Percentiles rank a stretch among this genome's conserved stretches.
Conservation (phyloP, 2,329 filamentous ascomycete genomes). For the Beauveria sp. region DNA sequence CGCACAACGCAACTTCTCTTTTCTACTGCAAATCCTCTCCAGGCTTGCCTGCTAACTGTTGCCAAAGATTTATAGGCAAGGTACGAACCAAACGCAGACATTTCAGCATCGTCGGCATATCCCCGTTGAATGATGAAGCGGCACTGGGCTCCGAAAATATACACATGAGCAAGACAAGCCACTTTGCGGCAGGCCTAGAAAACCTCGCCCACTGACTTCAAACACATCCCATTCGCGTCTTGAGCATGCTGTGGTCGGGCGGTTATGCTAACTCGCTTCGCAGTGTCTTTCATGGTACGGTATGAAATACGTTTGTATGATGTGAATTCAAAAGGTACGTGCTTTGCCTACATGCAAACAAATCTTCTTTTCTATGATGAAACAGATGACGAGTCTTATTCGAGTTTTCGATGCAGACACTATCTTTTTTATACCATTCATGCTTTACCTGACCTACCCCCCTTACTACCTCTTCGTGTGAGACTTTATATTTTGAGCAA, state of each 20-base stretch:
- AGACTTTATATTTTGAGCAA: slow-evolving; percentile 16
- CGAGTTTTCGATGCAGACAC: slow-evolving; percentile 66
- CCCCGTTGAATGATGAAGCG: slow-evolving; percentile 64
- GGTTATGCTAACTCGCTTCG: not conserved
- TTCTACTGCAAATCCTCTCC: slow-evolving; percentile 6
- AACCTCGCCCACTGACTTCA: slow-evolving; percentile 93
- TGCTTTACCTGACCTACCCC: slow-evolving; percentile 45
- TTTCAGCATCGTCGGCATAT: not conserved
- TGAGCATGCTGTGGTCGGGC: not conserved
- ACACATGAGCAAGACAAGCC: slow-evolving; percentile 73
- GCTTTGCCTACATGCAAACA: slow-evolving; percentile 1
- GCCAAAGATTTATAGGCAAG: slow-evolving; percentile 16
- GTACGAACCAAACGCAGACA: slow-evolving; percentile 13
- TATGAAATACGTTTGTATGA: not conserved
- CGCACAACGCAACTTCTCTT: slow-evolving; percentile 21
- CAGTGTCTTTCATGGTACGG: not conserved
- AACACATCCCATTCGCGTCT: not conserved
- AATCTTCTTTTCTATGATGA: slow-evolving; percentile 29
- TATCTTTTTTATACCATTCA: slow-evolving; percentile 62
- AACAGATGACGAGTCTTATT: slow-evolving; percentile 73
- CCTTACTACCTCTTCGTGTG: slow-evolving; percentile 10
- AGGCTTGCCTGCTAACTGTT: slow-evolving; percentile 25
- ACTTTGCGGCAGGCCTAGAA: slow-evolving; percentile 98
- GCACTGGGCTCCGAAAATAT: slow-evolving; percentile 90
- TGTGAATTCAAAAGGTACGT: not conserved